phyloP scores from a whole-genome alignment of 495 filamentous ascomycete species.

The Xylaria longipes region DNA sequence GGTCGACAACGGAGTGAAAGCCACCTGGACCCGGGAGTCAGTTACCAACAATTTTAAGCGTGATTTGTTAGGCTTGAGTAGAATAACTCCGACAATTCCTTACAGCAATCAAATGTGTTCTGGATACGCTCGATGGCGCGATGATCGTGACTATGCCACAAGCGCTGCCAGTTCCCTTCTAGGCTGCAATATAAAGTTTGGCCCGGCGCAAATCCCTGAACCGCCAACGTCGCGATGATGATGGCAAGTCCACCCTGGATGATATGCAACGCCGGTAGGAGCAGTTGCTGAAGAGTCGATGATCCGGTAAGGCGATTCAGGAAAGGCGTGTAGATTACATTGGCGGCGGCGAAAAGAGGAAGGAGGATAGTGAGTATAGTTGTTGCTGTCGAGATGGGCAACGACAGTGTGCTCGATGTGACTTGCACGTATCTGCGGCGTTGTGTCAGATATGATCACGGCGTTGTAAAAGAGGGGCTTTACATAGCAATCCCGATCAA shows the following conservation, averaged over 20 bases:
- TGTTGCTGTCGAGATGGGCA: constrained; percentile 58
- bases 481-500: constrained; percentile 43
- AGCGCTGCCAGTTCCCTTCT: constrained; percentile 56
- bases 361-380: constrained; percentile 57
- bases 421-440: constrained; percentile 55
- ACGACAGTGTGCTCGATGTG: constrained; percentile 52
- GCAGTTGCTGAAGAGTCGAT: constrained; percentile 37
- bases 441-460: constrained; percentile 21
- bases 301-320: constrained; percentile 34
- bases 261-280: constrained; percentile 46
- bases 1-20: constrained; percentile 59
- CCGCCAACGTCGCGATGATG: constrained; percentile 61
- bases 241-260: constrained; percentile 56
- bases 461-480: background rate
- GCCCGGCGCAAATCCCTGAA: constrained; percentile 59
- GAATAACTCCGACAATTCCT: background rate
- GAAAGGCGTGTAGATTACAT: constrained; percentile 38
- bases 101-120: constrained; percentile 67
- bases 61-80: background rate
- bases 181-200: constrained; percentile 58
- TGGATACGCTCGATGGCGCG: constrained; percentile 65
- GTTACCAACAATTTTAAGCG: background rate
- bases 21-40: constrained; percentile 42
- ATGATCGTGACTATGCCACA: constrained; percentile 57
- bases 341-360: constrained; percentile 56